A percentile compares a stretch with the other conserved stretches of the same genome.
phyloP scores from a whole-genome alignment of 129 eudicot genomes.

The Escallonia rubra region DNA sequence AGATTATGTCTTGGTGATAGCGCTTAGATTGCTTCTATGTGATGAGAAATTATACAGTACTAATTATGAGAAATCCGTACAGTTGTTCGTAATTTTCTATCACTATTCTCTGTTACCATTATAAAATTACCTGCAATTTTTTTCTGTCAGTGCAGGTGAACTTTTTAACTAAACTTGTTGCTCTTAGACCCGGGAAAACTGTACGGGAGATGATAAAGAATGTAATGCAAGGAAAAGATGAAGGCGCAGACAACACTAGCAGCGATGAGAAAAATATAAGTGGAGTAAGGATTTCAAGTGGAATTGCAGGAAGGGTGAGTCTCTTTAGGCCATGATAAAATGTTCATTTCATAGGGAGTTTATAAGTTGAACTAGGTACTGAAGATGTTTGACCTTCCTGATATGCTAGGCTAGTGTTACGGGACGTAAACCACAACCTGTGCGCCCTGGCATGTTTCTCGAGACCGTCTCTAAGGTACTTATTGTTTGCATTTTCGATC shows the following conservation, averaged over 20 bases:
- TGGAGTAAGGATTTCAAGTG: constrained; percentile 29
- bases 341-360: neutral
- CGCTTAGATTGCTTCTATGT: too few species aligned
- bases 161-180: constrained; percentile 78
- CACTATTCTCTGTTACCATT: too few species aligned
- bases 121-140: neutral
- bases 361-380: neutral
- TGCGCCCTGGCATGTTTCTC: constrained; percentile 98
- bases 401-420: constrained; percentile 49
- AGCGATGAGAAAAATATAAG: constrained; percentile 29
- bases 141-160: constrained; percentile 51
- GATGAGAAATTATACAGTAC: too few species aligned
- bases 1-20: too few species aligned
- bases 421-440: constrained; percentile 71
- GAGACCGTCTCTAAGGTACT: constrained; percentile 96
- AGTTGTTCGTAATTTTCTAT: too few species aligned
- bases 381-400: constrained; percentile 11
- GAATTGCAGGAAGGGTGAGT: constrained; percentile 71
- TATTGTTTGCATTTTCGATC: constrained; percentile 5
- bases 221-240: constrained; percentile 93
- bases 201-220: constrained; percentile 80
- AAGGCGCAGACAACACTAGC: constrained; percentile 62
- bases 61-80: too few species aligned
- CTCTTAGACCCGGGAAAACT: constrained; percentile 74
- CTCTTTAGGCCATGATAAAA: neutral